A percentile compares a stretch with the other conserved stretches of the same genome.
These are phyloP conservation scores for Keqinozyma sinolaborantium DNA, from an alignment of 1,139 yeast genomes.

Conservation along the genomic window DNA sequence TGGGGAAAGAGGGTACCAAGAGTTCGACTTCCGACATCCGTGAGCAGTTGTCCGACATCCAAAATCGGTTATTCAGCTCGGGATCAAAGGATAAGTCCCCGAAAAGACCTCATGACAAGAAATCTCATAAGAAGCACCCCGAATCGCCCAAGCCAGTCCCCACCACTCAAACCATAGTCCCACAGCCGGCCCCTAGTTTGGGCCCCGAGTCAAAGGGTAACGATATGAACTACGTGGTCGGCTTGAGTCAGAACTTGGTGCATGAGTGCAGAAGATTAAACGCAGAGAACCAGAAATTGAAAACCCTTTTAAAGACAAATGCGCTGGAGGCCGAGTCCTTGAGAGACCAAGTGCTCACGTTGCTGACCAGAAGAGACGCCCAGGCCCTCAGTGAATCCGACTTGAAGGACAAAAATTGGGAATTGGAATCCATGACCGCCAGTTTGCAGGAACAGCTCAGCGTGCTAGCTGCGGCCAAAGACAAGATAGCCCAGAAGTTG, in stretches of 20 bases:
- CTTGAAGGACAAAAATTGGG: slow-evolving; percentile 75
- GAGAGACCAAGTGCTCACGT: slow-evolving; percentile 33
- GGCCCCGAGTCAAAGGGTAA: slow-evolving; percentile 50
- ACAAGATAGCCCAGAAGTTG: slow-evolving; percentile 25
- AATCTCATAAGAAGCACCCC: slow-evolving; percentile 1
- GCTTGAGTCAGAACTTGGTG: slow-evolving; percentile 74
- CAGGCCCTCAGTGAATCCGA: slow-evolving; percentile 40
- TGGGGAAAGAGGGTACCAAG: slow-evolving; percentile 16
- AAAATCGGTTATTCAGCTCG: slow-evolving; percentile 44
- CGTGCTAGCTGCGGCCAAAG: slow-evolving; percentile 22
- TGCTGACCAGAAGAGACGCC: slow-evolving; percentile 27
- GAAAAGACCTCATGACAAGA: slow-evolving; percentile 4
- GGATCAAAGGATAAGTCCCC: slow-evolving; percentile 17
- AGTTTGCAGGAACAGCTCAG: slow-evolving; percentile 45
- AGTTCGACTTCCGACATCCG: slow-evolving; percentile 37
- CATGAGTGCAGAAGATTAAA: slow-evolving; percentile 76
- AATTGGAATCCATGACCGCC: slow-evolving; percentile 58
- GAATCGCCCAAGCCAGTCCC: slow-evolving; percentile 1
- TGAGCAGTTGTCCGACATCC: slow-evolving; percentile 59
- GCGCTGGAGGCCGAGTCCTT: slow-evolving; percentile 37
- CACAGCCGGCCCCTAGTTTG: slow-evolving; percentile 28
- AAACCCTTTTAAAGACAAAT: slow-evolving; percentile 36
- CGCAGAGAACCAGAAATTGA: slow-evolving; percentile 59
- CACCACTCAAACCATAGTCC: slow-evolving; percentile 7
- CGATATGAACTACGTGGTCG: slow-evolving; percentile 79